Conservation (phyloP, 2,329 filamentous ascomycete species). For the Berkeleyomyces rouxiae region DNA sequence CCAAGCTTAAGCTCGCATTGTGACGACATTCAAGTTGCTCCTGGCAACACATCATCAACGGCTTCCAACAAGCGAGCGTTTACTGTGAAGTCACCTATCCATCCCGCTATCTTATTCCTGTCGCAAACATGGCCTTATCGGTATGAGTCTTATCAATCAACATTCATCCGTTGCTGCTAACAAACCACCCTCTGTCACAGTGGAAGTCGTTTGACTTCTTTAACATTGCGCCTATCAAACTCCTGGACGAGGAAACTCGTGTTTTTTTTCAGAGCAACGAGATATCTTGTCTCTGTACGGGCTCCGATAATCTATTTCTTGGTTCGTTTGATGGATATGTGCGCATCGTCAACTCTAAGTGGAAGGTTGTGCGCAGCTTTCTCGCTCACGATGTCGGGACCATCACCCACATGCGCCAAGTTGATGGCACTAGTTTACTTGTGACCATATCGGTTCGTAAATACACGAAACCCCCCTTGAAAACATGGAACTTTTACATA, state of each 20-base stretch:
- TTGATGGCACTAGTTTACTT: constrained; percentile 71
- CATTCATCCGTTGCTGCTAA: background rate
- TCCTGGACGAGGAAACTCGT: constrained; percentile 62
- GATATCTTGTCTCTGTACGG: constrained; percentile 68
- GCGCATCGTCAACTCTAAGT: constrained; percentile 70
- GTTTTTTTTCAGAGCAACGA: constrained; percentile 68
- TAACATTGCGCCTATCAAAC: constrained; percentile 71
- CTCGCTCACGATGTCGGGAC: constrained; percentile 65
- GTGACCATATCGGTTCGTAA: constrained; percentile 52
- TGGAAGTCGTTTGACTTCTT: constrained; percentile 99
- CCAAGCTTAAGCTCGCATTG: background rate
- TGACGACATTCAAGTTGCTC: background rate
- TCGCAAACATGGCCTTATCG: constrained; percentile 11
- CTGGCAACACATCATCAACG: background rate
- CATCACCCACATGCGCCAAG: constrained; percentile 83
- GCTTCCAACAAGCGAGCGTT: background rate
- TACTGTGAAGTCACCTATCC: background rate
- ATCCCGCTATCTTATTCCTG: background rate
- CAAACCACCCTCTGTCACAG: constrained; percentile 28
- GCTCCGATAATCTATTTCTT: constrained; percentile 77
- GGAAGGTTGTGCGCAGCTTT: constrained; percentile 77
- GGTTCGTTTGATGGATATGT: constrained; percentile 74
- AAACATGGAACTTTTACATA: background rate
- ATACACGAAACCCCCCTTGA: background rate
- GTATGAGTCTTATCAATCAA: background rate